These are phyloP conservation scores for Speleostelium caveatum DNA, from an alignment of 78 protist genomes.

Conservation along the genomic window DNA sequence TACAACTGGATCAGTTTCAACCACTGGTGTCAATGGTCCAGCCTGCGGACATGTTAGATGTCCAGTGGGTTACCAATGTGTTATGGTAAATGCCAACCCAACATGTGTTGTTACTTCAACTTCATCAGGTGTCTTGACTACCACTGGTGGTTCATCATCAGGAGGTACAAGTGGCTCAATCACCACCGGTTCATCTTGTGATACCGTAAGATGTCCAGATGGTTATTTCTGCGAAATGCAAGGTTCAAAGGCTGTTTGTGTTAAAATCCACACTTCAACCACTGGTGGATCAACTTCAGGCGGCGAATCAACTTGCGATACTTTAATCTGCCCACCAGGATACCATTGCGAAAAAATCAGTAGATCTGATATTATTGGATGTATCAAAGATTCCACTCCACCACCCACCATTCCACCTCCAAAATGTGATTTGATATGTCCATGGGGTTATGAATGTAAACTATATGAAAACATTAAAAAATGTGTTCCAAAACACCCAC, in stretches of 20 bases:
- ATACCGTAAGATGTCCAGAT: background rate
- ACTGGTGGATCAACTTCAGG: background rate
- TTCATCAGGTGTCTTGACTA: too few species aligned
- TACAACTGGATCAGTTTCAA: too few species aligned
- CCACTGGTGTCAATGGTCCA: too few species aligned
- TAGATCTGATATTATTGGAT: too few species aligned
- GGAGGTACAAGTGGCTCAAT: background rate
- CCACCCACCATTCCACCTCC: too few species aligned
- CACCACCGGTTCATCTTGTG: background rate
- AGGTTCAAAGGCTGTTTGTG: conserved; percentile 4
- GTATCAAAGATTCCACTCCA: background rate
- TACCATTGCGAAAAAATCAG: too few species aligned
- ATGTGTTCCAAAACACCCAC: too few species aligned
- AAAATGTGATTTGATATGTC: too few species aligned
- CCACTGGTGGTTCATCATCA: background rate
- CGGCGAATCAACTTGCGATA: too few species aligned
- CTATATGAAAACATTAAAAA: background rate
- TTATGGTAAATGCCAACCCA: conserved; percentile 12
- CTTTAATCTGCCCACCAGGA: too few species aligned
- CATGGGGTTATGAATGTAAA: background rate
- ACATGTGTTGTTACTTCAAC: too few species aligned
- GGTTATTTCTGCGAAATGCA: conserved; percentile 5
- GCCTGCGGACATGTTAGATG: conserved; percentile 2
- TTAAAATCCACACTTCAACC: conserved; percentile 16
- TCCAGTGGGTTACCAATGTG: background rate